Conservation (phyloP, 106 monocot species). For the Ottelia alismoides region DNA sequence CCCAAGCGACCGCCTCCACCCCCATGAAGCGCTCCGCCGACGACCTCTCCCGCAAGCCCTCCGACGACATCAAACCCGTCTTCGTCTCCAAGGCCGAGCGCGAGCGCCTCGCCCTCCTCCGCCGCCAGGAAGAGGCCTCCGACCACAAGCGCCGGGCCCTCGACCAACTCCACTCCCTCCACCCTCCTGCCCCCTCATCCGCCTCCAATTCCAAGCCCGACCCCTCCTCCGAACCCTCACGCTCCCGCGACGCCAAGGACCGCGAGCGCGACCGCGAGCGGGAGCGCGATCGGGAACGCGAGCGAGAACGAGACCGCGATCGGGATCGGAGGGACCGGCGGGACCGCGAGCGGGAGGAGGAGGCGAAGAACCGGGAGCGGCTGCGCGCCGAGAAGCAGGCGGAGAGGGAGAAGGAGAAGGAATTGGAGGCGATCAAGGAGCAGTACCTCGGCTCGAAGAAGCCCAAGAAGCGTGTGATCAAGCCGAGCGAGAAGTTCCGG, state of each 20-base stretch:
- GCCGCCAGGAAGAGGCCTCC: slow-evolving; percentile 51
- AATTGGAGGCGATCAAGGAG: slow-evolving; percentile 87
- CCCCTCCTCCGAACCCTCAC: slow-evolving; percentile 6
- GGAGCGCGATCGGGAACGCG: slow-evolving; percentile 23
- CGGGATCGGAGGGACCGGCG: slow-evolving; percentile 13
- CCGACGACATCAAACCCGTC: slow-evolving; percentile 41
- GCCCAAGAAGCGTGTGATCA: slow-evolving; percentile 95
- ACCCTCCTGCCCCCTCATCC: slow-evolving; percentile 4
- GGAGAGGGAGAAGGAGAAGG: slow-evolving; percentile 90
- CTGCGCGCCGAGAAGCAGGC: slow-evolving; percentile 51
- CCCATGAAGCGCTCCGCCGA: slow-evolving; percentile 48
- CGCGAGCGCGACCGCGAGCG: slow-evolving; percentile 7
- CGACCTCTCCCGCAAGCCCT: slow-evolving; percentile 12
- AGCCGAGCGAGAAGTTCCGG: slow-evolving; percentile 94
- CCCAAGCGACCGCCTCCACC: not conserved
- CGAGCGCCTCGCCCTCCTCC: slow-evolving; percentile 69
- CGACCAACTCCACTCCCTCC: slow-evolving; percentile 17
- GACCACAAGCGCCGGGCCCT: slow-evolving; percentile 49
- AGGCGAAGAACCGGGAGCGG: slow-evolving; percentile 23
- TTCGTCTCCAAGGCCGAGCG: slow-evolving; percentile 89
- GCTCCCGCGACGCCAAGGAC: slow-evolving; percentile 2
- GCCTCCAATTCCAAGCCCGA: slow-evolving; percentile 2
- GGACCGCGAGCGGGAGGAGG: slow-evolving; percentile 8
- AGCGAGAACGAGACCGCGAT: slow-evolving; percentile 32
- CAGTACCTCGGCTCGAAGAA: slow-evolving; percentile 96